These are phyloP conservation scores for Miscanthus sacchariflorus DNA, from an alignment of 202 grass and related monocot species.

Conservation along the genomic window DNA sequence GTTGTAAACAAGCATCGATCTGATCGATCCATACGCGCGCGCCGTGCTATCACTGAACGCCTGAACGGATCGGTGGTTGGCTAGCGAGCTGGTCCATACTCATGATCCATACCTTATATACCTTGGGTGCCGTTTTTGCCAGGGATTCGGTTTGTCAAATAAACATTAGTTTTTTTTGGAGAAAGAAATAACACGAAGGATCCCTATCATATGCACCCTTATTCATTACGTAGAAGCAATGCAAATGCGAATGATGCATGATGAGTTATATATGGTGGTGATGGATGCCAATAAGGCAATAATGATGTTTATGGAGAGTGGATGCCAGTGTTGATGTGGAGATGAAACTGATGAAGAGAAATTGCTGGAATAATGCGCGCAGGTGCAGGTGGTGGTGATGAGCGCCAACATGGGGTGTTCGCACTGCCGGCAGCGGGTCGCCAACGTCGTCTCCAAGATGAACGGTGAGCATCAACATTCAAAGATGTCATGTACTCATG, in stretches of 20 bases:
- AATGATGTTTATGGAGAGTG: background rate
- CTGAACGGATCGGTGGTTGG: background rate
- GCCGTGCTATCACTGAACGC: background rate
- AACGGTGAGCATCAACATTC: constrained; percentile 63
- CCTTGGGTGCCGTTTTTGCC: background rate
- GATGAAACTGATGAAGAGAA: background rate
- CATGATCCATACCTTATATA: no score
- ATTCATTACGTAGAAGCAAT: constrained; percentile 37
- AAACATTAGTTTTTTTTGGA: no score
- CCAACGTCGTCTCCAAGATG: constrained; percentile 96
- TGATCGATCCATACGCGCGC: background rate
- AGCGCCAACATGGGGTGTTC: constrained; percentile 93
- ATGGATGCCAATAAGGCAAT: background rate
- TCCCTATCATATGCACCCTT: background rate
- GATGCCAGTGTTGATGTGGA: background rate
- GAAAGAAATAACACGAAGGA: background rate
- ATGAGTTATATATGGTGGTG: background rate
- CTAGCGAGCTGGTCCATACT: background rate
- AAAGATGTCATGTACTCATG: background rate
- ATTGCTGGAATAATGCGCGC: background rate
- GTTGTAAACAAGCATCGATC: constrained; percentile 8
- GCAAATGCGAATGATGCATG: background rate
- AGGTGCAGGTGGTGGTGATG: constrained; percentile 98
- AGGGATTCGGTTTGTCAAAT: background rate
- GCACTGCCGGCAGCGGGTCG: constrained; percentile 84